Conservation (phyloP, 768 basidiomycete genomes). For the Mycena galopus region DNA sequence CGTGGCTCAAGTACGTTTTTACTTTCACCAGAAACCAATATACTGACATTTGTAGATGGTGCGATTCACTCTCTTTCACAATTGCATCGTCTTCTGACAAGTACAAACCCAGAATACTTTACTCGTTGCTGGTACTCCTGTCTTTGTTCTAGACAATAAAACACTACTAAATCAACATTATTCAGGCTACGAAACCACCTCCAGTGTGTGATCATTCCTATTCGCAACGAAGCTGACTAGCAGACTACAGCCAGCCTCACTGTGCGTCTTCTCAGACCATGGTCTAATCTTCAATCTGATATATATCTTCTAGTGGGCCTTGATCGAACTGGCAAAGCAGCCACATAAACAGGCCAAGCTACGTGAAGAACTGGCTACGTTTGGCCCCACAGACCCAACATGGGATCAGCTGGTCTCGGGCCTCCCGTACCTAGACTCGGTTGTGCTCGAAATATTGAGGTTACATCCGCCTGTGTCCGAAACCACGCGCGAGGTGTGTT, state of each 20-base stretch:
- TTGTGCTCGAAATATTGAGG: conserved; percentile 54
- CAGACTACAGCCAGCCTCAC: conserved; percentile 39
- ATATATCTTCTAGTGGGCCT: conserved; percentile 43
- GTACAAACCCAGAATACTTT: conserved; percentile 45
- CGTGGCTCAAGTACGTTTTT: conserved; percentile 40
- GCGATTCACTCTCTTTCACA: not conserved
- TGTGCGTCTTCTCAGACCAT: not conserved
- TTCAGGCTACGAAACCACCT: conserved; percentile 58
- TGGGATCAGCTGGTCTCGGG: conserved; percentile 52
- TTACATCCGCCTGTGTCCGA: conserved; percentile 50
- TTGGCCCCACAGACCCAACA: conserved; percentile 45
- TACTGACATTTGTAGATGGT: conserved; percentile 6
- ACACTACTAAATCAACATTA: not conserved
- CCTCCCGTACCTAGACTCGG: conserved; percentile 56
- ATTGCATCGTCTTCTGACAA: not conserved
- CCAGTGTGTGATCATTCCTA: conserved; percentile 40
- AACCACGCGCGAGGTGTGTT: conserved; percentile 44
- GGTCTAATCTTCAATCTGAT: not conserved
- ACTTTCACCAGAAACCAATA: not conserved
- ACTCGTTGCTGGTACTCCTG: conserved; percentile 39
- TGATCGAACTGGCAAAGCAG: conserved; percentile 51
- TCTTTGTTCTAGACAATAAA: not conserved
- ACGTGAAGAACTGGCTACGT: conserved; percentile 46
- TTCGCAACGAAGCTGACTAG: not conserved
- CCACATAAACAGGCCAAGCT: conserved; percentile 47